Conservation (phyloP, 2,329 filamentous ascomycete genomes). For the Drechslerella stenobrocha region DNA sequence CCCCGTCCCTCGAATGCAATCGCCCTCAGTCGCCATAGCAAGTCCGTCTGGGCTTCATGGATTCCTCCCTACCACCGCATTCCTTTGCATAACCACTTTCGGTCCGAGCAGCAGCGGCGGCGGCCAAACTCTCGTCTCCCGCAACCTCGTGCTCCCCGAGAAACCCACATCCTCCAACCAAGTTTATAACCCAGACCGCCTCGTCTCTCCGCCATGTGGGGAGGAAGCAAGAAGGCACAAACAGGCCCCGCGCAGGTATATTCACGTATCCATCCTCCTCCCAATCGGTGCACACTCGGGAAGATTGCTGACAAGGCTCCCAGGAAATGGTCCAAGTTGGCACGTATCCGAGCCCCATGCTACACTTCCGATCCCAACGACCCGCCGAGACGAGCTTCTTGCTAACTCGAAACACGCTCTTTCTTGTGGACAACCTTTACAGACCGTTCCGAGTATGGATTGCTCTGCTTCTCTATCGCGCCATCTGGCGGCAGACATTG, state of each 20-base stretch:
- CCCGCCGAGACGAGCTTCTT: slow-evolving; percentile 23
- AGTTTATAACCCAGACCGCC: slow-evolving; percentile 4
- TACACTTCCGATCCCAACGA: slow-evolving; percentile 18
- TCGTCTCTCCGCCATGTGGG: slow-evolving; percentile 19
- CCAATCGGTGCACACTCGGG: not conserved
- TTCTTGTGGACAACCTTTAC: slow-evolving; percentile 31
- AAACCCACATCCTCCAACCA: not conserved
- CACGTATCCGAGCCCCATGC: slow-evolving; percentile 61
- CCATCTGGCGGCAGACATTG: not conserved
- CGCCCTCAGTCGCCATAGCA: not conserved
- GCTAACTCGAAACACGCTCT: slow-evolving; percentile 49
- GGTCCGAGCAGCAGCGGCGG: slow-evolving; percentile 1
- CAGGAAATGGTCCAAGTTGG: slow-evolving; percentile 99
- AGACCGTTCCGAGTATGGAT: slow-evolving; percentile 53
- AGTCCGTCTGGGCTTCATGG: not conserved
- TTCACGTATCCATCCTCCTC: not conserved
- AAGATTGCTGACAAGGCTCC: slow-evolving; percentile 12
- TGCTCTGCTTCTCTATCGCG: not conserved
- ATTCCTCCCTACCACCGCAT: too few species aligned
- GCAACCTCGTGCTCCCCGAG: not conserved
- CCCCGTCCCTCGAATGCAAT: not conserved
- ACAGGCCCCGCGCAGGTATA: slow-evolving; percentile 41
- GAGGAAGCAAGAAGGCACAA: slow-evolving; percentile 41
- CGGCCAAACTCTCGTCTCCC: not conserved
- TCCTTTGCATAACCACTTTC: not conserved